These are phyloP conservation scores for Achaetomium macrosporum DNA, from an alignment of 2,329 filamentous ascomycete species.

Conservation along the genomic window DNA sequence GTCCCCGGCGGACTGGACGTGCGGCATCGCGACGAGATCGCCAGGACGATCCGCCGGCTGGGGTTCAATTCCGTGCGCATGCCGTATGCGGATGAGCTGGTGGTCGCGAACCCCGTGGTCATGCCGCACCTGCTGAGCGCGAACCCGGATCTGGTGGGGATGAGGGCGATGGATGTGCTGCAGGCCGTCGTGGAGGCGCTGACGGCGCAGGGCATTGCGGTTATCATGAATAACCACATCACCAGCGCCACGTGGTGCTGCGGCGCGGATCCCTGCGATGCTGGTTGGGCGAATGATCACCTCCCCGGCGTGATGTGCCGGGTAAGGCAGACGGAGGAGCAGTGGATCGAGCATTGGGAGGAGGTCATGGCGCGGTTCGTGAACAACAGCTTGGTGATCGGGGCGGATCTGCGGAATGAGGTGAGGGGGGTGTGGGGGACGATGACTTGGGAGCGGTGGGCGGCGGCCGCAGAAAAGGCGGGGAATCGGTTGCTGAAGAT, in stretches of 20 bases:
- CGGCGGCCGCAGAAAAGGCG: slow-evolving; percentile 56
- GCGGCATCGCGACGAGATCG: slow-evolving; percentile 56
- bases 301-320: slow-evolving; percentile 51
- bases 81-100: slow-evolving; percentile 64
- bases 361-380: slow-evolving; percentile 55
- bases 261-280: slow-evolving; percentile 61
- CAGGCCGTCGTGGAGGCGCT: slow-evolving; percentile 53
- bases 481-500: slow-evolving; percentile 55
- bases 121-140: slow-evolving; percentile 46
- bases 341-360: slow-evolving; percentile 63
- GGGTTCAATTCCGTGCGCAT: slow-evolving; percentile 67
- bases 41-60: slow-evolving; percentile 51
- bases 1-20: slow-evolving; percentile 59
- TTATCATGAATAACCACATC: slow-evolving; percentile 67
- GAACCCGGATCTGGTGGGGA: slow-evolving; percentile 54
- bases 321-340: slow-evolving; percentile 56
- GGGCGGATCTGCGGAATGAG: slow-evolving; percentile 63
- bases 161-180: slow-evolving; percentile 55
- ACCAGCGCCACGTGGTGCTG: slow-evolving; percentile 65
- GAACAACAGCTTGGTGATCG: slow-evolving; percentile 57
- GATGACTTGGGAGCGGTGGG: slow-evolving; percentile 61
- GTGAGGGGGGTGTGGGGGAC: slow-evolving; percentile 64
- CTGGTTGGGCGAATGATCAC: slow-evolving; percentile 61
- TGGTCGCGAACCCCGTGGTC: slow-evolving; percentile 53
- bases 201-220: slow-evolving; percentile 56